Evolutionary conservation across 768 basidiomycete genomes (phyloP).

Genomic region (Pseudohyphozyma bogoriensis): DNA sequence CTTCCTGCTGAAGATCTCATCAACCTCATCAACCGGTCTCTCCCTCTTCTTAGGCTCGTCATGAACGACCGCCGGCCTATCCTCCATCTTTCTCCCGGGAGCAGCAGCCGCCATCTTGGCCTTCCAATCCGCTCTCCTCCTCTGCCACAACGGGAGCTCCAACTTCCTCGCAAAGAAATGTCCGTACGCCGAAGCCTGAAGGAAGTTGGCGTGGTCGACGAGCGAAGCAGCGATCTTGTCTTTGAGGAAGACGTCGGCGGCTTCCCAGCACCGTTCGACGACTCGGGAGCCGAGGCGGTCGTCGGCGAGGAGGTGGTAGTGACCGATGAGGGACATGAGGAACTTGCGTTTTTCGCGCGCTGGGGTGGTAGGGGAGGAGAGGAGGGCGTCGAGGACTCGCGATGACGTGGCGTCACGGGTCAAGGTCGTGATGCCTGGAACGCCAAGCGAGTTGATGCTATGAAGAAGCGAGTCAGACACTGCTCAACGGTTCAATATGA

Average conservation of each 20-base stretch:
- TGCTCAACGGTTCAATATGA: background rate
- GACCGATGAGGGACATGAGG: conserved; percentile 62
- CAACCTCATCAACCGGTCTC: conserved; percentile 24
- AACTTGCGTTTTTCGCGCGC: conserved; percentile 59
- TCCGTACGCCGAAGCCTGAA: conserved; percentile 71
- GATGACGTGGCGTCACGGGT: conserved; percentile 59
- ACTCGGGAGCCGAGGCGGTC: conserved; percentile 85
- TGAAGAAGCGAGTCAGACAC: background rate
- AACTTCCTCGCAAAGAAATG: conserved; percentile 75
- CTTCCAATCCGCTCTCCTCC: conserved; percentile 77
- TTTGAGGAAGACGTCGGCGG: conserved; percentile 88
- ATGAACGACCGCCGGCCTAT: background rate
- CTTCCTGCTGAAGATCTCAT: conserved; percentile 20
- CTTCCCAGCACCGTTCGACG: conserved; percentile 80
- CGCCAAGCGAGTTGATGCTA: conserved; percentile 53
- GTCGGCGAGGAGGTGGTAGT: conserved; percentile 70
- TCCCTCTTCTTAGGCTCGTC: conserved; percentile 18
- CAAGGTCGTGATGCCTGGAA: conserved; percentile 52
- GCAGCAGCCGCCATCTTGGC: conserved; percentile 45
- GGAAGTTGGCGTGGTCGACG: conserved; percentile 55
- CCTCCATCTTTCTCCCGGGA: background rate
- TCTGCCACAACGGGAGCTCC: conserved; percentile 64
- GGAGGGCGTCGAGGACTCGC: conserved; percentile 62
- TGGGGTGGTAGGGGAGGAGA: conserved; percentile 49
- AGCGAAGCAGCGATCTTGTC: conserved; percentile 85